Conservation (phyloP, 257 asterid species). For the Ophiorrhiza pumila region DNA sequence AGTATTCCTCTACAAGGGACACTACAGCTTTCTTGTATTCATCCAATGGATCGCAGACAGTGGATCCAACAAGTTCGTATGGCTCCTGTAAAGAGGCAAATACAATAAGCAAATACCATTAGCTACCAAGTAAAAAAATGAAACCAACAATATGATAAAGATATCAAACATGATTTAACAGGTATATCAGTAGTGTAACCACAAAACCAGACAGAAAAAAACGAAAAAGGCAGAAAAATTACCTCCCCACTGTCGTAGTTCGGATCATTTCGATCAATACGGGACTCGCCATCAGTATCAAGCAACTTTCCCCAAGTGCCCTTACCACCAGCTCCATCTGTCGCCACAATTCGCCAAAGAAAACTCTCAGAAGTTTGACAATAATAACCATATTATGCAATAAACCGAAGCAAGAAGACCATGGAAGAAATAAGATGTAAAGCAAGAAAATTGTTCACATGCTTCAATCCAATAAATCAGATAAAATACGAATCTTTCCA, state of each 20-base stretch:
- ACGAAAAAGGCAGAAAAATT: conserved; percentile 14
- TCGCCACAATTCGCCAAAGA: conserved; percentile 29
- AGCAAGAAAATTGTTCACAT: not conserved
- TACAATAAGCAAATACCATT: not conserved
- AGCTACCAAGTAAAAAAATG: not conserved
- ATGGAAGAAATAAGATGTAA: not conserved
- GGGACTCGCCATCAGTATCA: conserved; percentile 70
- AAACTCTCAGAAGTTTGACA: conserved; percentile 1
- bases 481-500: not conserved
- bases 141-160: not conserved
- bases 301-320: conserved; percentile 98
- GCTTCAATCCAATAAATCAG: not conserved
- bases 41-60: conserved; percentile 64
- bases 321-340: conserved; percentile 99
- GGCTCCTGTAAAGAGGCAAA: conserved; percentile 62
- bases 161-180: not conserved
- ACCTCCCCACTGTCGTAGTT: conserved; percentile 98
- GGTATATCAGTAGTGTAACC: not conserved
- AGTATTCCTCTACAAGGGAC: conserved; percentile 82
- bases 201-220: not conserved
- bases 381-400: conserved; percentile 1
- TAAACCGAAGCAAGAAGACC: conserved; percentile 2
- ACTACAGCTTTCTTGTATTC: conserved; percentile 82
- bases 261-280: conserved; percentile 78
- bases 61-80: conserved; percentile 76